Evolutionary conservation across 1,284 basidiomycete species (phyloP).

Genomic region (Sanghuangporus weigelae): DNA sequence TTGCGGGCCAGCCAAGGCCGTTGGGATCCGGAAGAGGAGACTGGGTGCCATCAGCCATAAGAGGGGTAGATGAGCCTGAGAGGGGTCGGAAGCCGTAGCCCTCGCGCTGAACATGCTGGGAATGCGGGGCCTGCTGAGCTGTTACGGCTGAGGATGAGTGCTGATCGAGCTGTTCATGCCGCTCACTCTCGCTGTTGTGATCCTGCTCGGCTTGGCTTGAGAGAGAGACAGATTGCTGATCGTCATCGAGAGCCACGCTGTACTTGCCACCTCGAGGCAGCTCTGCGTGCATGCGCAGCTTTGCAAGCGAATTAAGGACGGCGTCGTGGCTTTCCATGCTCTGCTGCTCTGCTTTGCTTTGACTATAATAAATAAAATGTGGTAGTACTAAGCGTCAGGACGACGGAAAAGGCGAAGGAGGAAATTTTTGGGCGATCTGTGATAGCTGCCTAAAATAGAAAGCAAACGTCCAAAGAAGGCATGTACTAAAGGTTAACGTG

Average conservation of each 20-base stretch:
- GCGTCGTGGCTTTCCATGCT: constrained; percentile 13
- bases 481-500: background rate
- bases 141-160: constrained; percentile 6
- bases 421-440: background rate
- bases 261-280: constrained; percentile 10
- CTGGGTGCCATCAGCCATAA: constrained; percentile 21
- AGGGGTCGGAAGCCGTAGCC: constrained; percentile 77
- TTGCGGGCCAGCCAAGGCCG: constrained; percentile 94
- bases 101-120: constrained; percentile 38
- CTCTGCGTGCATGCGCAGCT: constrained; percentile 15
- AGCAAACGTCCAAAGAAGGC: background rate
- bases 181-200: background rate
- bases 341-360: background rate
- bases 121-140: background rate
- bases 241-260: background rate
- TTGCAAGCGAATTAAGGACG: constrained; percentile 13
- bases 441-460: background rate
- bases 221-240: background rate
- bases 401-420: constrained; percentile 1
- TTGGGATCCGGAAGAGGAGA: constrained; percentile 72
- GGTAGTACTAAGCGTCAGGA: background rate
- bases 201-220: background rate
- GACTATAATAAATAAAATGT: background rate
- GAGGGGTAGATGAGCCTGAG: constrained; percentile 65
- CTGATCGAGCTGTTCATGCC: background rate